Percentiles rank a stretch among this genome's conserved stretches.
Evolutionary conservation across 2,329 filamentous ascomycete genomes (phyloP).

Genomic region (Neonectria punicea): DNA sequence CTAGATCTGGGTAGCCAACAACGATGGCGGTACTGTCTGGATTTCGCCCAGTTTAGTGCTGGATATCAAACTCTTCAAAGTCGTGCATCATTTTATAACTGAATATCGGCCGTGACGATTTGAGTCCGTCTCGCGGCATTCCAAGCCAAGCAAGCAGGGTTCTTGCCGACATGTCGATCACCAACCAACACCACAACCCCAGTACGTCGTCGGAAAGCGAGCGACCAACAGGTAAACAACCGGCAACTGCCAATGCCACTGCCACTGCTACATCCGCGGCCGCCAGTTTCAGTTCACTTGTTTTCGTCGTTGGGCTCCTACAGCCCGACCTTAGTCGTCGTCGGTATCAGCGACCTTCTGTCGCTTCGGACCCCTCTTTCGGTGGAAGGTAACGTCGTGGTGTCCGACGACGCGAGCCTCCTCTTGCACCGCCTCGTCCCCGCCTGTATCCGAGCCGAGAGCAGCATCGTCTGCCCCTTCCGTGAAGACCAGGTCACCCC

Average conservation of each 20-base stretch:
- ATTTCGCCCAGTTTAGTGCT: background rate
- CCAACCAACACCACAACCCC: conserved; percentile 14
- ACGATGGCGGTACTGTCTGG: background rate
- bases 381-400: conserved; percentile 34
- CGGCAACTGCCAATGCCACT: background rate
- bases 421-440: conserved; percentile 32
- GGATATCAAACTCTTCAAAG: conserved; percentile 5
- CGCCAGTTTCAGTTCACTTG: conserved; percentile 10
- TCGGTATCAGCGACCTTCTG: conserved; percentile 42
- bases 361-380: conserved; percentile 46
- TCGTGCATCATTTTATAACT: background rate
- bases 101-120: background rate
- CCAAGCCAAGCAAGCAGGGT: conserved; percentile 20
- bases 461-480: conserved; percentile 58
- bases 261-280: background rate
- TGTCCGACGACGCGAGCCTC: conserved; percentile 38
- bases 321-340: conserved; percentile 24
- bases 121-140: background rate
- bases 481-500: conserved; percentile 77
- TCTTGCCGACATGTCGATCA: conserved; percentile 23
- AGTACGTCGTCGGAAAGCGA: conserved; percentile 23
- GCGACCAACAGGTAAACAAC: conserved; percentile 3
- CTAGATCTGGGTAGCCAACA: background rate
- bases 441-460: conserved; percentile 7
- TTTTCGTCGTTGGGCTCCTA: conserved; percentile 6